These are phyloP conservation scores for Debaryomyces fabryi DNA, from an alignment of 1,139 yeast species.

Conservation along the genomic window DNA sequence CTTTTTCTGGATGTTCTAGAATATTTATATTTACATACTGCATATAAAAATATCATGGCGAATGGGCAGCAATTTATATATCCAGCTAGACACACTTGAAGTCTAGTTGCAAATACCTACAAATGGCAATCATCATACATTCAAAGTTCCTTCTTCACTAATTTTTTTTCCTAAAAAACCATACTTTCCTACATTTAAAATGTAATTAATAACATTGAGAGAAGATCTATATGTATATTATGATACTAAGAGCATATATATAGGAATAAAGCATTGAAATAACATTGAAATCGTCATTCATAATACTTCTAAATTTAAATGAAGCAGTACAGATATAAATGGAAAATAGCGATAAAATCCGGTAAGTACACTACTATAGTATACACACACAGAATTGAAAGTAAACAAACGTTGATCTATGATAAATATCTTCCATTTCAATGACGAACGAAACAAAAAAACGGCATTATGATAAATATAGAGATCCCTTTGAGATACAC, in stretches of 20 bases:
- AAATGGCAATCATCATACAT: background rate
- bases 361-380: background rate
- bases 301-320: too few relatives aligned
- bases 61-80: conserved; percentile 17
- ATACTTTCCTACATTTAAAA: too few relatives aligned
- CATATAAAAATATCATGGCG: conserved; percentile 3
- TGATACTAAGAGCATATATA: background rate
- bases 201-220: too few relatives aligned
- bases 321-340: too few relatives aligned
- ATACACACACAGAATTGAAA: background rate
- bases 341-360: background rate
- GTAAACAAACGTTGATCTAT: conserved; percentile 3
- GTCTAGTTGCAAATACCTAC: background rate
- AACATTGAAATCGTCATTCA: background rate
- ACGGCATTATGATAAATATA: background rate
- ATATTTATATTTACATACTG: background rate
- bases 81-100: conserved; percentile 14
- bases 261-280: background rate
- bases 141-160: background rate
- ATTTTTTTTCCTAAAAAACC: too few relatives aligned
- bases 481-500: conserved; percentile 23
- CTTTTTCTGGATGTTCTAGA: background rate
- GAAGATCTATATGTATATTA: too few relatives aligned
- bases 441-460: background rate
- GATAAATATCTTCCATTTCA: conserved; percentile 1